Conservation (phyloP, 495 filamentous ascomycete genomes). For the Cercophora samala region DNA sequence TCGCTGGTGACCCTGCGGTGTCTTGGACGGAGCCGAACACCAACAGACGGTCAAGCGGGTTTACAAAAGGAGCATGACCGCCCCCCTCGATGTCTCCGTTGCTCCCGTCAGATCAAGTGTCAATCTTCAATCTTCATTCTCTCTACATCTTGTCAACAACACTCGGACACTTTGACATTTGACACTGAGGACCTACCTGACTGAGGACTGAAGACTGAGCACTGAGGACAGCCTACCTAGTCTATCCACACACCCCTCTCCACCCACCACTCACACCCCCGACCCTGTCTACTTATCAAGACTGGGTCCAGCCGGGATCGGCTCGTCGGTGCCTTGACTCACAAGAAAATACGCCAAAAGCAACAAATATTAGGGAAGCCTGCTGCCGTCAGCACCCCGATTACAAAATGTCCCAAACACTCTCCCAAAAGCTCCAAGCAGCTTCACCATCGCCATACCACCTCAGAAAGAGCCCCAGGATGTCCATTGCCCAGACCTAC, state of each 20-base stretch:
- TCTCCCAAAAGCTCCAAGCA: conserved; percentile 18
- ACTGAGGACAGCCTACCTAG: neutral
- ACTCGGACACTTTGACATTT: too few relatives aligned
- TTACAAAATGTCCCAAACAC: conserved; percentile 20
- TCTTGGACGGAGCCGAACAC: conserved; percentile 29
- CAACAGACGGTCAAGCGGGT: conserved; percentile 28
- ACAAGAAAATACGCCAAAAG: conserved; percentile 27
- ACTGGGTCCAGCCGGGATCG: conserved; percentile 9
- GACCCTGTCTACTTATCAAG: conserved; percentile 9
- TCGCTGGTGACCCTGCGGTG: conserved; percentile 29
- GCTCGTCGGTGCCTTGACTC: conserved; percentile 31
- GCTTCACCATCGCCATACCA: conserved; percentile 29
- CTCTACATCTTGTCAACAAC: neutral
- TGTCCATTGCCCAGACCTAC: conserved; percentile 97
- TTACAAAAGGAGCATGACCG: conserved; percentile 29
- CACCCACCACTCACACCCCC: conserved; percentile 16
- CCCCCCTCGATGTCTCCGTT: conserved; percentile 18
- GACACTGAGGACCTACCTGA: too few relatives aligned
- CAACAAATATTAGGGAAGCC: conserved; percentile 27
- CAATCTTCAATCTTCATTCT: neutral
- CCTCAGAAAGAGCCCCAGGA: conserved; percentile 55
- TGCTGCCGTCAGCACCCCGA: conserved; percentile 12
- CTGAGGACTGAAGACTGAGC: neutral
- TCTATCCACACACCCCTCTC: neutral
- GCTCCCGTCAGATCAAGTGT: neutral